A percentile compares a stretch with the other conserved stretches of the same genome.
Conservation (phyloP, 305 asterid species). For the Rubia tinctorum region DNA sequence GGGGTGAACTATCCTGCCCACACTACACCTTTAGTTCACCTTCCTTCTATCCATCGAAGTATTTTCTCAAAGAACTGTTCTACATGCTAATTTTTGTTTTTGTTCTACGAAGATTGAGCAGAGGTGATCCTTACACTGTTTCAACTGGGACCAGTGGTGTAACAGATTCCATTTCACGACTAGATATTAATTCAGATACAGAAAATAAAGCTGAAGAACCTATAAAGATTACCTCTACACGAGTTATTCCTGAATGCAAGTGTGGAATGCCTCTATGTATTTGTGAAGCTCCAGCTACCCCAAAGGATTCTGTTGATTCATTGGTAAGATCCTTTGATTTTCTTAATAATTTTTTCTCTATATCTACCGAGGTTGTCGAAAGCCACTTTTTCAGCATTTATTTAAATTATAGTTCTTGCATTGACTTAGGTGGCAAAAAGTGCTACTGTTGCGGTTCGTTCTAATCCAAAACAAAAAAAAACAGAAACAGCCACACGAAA, state of each 20-base stretch:
- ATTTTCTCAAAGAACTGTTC: background rate
- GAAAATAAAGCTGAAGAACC: conserved; percentile 40
- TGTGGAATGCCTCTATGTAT: conserved; percentile 99
- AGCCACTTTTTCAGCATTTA: conserved; percentile 21
- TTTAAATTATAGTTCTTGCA: background rate
- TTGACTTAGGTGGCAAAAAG: conserved; percentile 34
- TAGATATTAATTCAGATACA: conserved; percentile 48
- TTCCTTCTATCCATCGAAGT: background rate
- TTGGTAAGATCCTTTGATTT: conserved; percentile 38
- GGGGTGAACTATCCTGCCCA: background rate
- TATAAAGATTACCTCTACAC: conserved; percentile 34
- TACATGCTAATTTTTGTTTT: conserved; percentile 6
- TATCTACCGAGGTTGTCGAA: conserved; percentile 33
- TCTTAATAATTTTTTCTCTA: background rate
- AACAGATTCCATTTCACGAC: conserved; percentile 63
- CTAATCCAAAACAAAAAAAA: conserved; percentile 59
- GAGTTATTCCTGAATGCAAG: conserved; percentile 62
- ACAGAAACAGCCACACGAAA: conserved; percentile 39
- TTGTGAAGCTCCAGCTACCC: conserved; percentile 80
- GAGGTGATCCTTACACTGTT: conserved; percentile 48
- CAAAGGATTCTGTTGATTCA: conserved; percentile 38
- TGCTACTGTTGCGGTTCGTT: conserved; percentile 29
- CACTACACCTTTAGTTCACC: background rate
- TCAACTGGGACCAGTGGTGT: conserved; percentile 48
- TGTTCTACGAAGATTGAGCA: conserved; percentile 32